phyloP scores from a whole-genome alignment of 192 early-diverging fungal species.

The Backusella sp. region DNA sequence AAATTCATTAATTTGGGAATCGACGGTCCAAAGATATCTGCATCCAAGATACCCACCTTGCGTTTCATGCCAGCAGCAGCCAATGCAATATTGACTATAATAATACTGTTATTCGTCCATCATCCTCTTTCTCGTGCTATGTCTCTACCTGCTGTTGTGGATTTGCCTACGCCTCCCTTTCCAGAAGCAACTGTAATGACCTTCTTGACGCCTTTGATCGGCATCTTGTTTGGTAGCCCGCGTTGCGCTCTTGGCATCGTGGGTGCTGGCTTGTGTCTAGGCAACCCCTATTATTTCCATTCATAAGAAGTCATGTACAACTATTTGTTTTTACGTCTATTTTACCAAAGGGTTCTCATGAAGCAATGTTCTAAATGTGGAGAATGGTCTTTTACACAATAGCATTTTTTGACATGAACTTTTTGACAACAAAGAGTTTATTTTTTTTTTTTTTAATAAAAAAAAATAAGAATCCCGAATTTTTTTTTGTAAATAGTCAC shows the following conservation, averaged over 20 bases:
- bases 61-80: conserved; percentile 56
- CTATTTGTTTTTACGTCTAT: background rate
- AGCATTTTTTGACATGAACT: background rate
- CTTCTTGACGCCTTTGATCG: conserved; percentile 71
- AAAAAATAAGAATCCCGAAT: background rate
- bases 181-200: conserved; percentile 83
- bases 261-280: conserved; percentile 42
- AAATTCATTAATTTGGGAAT: conserved; percentile 86
- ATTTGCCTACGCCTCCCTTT: conserved; percentile 93
- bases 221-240: conserved; percentile 68
- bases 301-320: background rate
- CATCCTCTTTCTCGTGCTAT: background rate
- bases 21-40: conserved; percentile 93
- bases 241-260: conserved; percentile 53
- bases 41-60: conserved; percentile 78
- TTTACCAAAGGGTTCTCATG: conserved; percentile 57
- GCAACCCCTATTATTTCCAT: conserved; percentile 38
- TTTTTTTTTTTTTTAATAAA: no score
- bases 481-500: background rate
- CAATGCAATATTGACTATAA: conserved; percentile 72
- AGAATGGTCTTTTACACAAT: conserved; percentile 19
- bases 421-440: no score
- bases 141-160: conserved; percentile 72
- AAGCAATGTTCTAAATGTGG: conserved; percentile 18
- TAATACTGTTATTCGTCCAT: background rate